Conservation (phyloP, 2,329 filamentous ascomycete genomes). For the Arachnopeziza araneosa region DNA sequence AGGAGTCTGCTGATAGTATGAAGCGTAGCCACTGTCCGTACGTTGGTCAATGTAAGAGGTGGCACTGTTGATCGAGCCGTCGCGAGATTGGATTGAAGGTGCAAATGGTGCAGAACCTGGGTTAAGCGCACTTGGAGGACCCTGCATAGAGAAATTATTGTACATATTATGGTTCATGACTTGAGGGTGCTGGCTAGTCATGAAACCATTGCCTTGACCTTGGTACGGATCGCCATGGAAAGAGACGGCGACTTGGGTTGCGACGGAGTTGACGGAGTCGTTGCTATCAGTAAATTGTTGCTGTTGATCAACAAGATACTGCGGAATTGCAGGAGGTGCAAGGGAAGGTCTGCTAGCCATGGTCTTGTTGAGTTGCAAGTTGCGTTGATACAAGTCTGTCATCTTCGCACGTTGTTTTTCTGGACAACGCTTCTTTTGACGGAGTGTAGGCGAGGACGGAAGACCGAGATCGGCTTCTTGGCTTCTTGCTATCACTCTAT, state of each 20-base stretch:
- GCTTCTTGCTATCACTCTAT: background rate
- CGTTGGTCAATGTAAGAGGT: background rate
- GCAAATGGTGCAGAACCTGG: conserved; percentile 3
- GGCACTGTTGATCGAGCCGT: background rate
- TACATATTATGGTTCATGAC: background rate
- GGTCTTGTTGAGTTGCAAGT: background rate
- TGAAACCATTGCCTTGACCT: background rate
- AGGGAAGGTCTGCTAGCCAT: background rate
- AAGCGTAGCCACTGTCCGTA: background rate
- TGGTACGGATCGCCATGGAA: background rate
- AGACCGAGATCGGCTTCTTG: background rate
- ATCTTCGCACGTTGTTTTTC: background rate
- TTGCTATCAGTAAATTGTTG: background rate
- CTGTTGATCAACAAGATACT: background rate
- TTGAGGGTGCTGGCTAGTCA: background rate
- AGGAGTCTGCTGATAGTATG: background rate
- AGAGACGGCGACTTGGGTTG: background rate
- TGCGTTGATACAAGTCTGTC: background rate
- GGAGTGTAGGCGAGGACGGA: background rate
- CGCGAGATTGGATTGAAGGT: background rate
- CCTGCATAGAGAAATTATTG: background rate
- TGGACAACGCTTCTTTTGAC: background rate
- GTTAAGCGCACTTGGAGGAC: background rate
- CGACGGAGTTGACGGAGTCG: background rate
- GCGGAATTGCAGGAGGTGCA: background rate